These are phyloP conservation scores for Rhizoctonia solani DNA, from an alignment of 1,284 basidiomycete species.

Conservation along the genomic window DNA sequence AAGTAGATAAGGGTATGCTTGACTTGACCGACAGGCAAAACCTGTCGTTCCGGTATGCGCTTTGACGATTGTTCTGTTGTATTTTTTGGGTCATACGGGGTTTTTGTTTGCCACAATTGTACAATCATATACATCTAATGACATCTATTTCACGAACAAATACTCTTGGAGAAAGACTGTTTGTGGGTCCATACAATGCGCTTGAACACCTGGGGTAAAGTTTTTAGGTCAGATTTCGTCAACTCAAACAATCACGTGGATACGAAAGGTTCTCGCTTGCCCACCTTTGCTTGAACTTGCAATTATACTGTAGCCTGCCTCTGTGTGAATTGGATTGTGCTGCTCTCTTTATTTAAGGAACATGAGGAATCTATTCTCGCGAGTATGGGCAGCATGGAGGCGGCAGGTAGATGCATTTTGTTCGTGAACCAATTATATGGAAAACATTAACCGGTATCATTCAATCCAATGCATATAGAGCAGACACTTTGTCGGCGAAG, in stretches of 20 bases:
- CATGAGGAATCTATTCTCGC: slow-evolving; percentile 8
- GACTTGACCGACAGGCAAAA: slow-evolving; percentile 44
- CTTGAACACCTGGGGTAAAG: too few relatives aligned
- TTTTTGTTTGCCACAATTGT: not conserved
- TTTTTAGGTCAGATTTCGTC: too few relatives aligned
- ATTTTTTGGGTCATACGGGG: not conserved
- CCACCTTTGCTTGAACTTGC: too few relatives aligned
- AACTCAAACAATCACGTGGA: too few relatives aligned
- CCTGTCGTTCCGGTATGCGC: slow-evolving; percentile 42
- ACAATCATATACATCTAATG: too few relatives aligned
- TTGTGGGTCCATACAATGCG: too few relatives aligned
- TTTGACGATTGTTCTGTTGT: slow-evolving; percentile 36
- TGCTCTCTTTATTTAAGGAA: not conserved
- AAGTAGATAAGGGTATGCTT: slow-evolving; percentile 41
- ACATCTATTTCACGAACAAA: too few relatives aligned
- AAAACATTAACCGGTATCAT: not conserved
- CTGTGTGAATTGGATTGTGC: not conserved
- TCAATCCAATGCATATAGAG: slow-evolving; percentile 12
- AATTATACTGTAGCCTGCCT: too few relatives aligned
- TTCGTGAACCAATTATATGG: not conserved
- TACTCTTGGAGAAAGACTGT: too few relatives aligned
- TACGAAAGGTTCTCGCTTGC: too few relatives aligned
- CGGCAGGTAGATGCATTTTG: not conserved
- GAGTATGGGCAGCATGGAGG: slow-evolving; percentile 18
- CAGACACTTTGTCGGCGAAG: slow-evolving; percentile 34